These are phyloP conservation scores for Erythrophleum ivorense DNA, from an alignment of 331 rosid species.

Conservation along the genomic window DNA sequence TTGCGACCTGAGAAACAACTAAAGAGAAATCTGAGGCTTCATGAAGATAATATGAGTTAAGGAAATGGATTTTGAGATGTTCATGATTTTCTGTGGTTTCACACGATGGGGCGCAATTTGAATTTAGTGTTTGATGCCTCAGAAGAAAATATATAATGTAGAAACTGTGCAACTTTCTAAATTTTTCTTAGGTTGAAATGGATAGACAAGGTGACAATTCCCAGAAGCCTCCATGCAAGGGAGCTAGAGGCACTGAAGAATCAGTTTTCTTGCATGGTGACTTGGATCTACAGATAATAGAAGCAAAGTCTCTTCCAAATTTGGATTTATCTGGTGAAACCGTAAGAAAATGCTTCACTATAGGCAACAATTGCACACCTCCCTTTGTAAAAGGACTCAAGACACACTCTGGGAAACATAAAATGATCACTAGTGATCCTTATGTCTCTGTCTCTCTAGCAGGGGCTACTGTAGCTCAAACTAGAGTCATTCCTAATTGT, in stretches of 20 bases:
- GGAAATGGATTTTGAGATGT: slow-evolving; percentile 31
- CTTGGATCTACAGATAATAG: slow-evolving; percentile 64
- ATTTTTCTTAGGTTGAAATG: slow-evolving; percentile 52
- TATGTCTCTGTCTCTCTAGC: slow-evolving; percentile 70
- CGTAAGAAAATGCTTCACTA: slow-evolving; percentile 60
- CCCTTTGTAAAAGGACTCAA: slow-evolving; percentile 57
- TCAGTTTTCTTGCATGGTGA: slow-evolving; percentile 69
- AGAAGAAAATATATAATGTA: slow-evolving; percentile 20
- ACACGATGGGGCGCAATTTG: neutral
- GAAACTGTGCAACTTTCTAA: slow-evolving; percentile 29
- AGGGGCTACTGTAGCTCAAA: slow-evolving; percentile 75
- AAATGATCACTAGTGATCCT: slow-evolving; percentile 75
- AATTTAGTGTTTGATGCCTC: slow-evolving; percentile 13
- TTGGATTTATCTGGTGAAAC: slow-evolving; percentile 66
- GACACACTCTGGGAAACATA: slow-evolving; percentile 51
- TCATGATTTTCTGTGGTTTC: slow-evolving; percentile 22
- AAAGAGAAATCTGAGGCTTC: slow-evolving; percentile 15
- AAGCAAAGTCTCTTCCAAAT: slow-evolving; percentile 82
- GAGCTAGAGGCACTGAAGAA: slow-evolving; percentile 32
- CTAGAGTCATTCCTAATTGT: slow-evolving; percentile 63
- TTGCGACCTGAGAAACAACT: slow-evolving; percentile 23
- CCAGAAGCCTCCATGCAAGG: slow-evolving; percentile 17
- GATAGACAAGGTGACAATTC: slow-evolving; percentile 21
- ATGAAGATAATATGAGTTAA: slow-evolving; percentile 26
- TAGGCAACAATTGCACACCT: slow-evolving; percentile 55